Evolutionary conservation across 1,284 basidiomycete genomes (phyloP).

Genomic region (Rhodotorula sp.): DNA sequence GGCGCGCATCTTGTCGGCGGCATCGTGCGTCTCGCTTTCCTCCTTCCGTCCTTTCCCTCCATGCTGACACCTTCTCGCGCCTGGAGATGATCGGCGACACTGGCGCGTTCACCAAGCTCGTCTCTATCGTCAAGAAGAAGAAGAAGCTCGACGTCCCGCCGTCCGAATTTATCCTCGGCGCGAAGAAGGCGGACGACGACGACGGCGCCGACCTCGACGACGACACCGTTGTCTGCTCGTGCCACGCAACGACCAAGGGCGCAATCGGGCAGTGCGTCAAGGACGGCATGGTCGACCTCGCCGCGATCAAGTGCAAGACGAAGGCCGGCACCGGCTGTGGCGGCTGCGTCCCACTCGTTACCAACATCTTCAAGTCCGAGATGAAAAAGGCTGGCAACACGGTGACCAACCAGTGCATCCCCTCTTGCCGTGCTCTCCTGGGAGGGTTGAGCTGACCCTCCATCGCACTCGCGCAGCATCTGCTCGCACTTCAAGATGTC

Average conservation of each 20-base stretch:
- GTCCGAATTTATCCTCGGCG: conserved; percentile 68
- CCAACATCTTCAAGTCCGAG: conserved; percentile 63
- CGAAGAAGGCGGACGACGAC: conserved; percentile 59
- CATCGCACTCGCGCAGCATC: conserved; percentile 48
- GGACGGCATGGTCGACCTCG: conserved; percentile 58
- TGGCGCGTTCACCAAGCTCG: conserved; percentile 68
- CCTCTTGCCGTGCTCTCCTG: too few species aligned
- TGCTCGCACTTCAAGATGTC: conserved; percentile 71
- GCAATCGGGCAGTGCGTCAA: conserved; percentile 62
- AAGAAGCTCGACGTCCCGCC: conserved; percentile 67
- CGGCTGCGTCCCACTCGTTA: conserved; percentile 66
- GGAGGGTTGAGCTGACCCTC: neutral
- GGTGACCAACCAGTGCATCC: conserved; percentile 58
- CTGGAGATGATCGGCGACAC: conserved; percentile 69
- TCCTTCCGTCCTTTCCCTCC: fast-evolving
- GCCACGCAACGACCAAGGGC: conserved; percentile 63
- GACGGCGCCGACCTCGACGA: conserved; percentile 69
- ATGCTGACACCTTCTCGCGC: neutral
- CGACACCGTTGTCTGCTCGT: conserved; percentile 70
- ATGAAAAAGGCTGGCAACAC: conserved; percentile 69
- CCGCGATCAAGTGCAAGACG: conserved; percentile 66
- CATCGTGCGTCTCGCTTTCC: conserved; percentile 53
- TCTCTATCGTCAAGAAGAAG: conserved; percentile 72
- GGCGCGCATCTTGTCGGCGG: conserved; percentile 73
- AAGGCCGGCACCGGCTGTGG: conserved; percentile 64